These are phyloP conservation scores for Chlorella variabilis DNA, from an alignment of 163 green algal genomes.

Conservation along the genomic window DNA sequence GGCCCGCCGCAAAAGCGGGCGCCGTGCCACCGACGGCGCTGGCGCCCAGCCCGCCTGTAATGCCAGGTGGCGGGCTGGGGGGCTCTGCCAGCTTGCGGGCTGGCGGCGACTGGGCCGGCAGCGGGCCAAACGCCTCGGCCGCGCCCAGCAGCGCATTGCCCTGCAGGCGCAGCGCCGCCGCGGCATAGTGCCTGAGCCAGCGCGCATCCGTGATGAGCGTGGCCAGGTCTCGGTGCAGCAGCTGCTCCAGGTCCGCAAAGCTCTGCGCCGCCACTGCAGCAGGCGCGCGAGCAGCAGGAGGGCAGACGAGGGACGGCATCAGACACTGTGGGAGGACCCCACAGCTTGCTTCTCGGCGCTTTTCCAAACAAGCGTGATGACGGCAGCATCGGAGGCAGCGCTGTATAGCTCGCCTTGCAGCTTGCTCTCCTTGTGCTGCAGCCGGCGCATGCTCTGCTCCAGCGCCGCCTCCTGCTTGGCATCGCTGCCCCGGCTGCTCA, in stretches of 20 bases:
- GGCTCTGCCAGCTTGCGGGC: background rate
- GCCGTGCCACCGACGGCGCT: background rate
- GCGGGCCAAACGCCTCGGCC: background rate
- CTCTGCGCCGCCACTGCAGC: conserved; percentile 36
- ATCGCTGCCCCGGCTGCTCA: conserved; percentile 23
- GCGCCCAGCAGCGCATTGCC: background rate
- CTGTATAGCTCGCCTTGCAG: conserved; percentile 44
- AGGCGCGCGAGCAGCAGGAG: background rate
- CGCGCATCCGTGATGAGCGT: conserved; percentile 59
- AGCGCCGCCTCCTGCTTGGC: conserved; percentile 55
- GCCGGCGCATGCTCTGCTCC: conserved; percentile 56
- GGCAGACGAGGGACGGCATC: too few species aligned
- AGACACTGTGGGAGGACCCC: too few species aligned
- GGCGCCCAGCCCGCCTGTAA: too few species aligned
- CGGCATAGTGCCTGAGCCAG: conserved; percentile 55
- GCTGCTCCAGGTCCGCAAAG: conserved; percentile 56
- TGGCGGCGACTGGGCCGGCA: background rate
- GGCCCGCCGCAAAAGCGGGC: too few species aligned
- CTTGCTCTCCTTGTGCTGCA: conserved; percentile 72
- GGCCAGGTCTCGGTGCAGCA: conserved; percentile 62
- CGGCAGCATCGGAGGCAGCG: background rate
- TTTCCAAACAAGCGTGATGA: background rate
- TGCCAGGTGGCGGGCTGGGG: background rate
- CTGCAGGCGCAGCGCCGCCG: conserved; percentile 6
- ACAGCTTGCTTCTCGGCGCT: too few species aligned